Base-by-base conservation (phyloP, 2,329 filamentous ascomycete species). In the Chaetomiaceae sp. region DNA sequence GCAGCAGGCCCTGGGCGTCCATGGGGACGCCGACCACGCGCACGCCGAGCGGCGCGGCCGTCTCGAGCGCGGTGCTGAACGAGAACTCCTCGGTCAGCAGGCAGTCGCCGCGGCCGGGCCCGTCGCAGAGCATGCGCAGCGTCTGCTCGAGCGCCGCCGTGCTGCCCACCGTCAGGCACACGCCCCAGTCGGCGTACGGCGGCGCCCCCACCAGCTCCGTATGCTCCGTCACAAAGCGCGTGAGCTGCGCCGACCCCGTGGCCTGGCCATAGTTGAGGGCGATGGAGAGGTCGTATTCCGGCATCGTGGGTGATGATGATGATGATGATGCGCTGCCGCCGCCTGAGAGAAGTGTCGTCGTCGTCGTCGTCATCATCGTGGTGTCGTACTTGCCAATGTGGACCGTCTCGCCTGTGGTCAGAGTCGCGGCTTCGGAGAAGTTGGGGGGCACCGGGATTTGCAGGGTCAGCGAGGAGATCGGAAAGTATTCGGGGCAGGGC, bases 241-340 rank as follows among this genome's bases (percentile, higher is more conserved):
- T 75, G 69, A 99, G 77, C 72, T 96, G 94, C 3, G 90, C 87
- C 10, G 89, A 83, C 16, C 94, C 94, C 16, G 84, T 84, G 8
- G 90, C 85, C 72, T 96, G 90, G 30, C 88, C 89, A 68, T 99
- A 99, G 73, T 99, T 97, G 67, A 96, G 84, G 1, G 87, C 87
- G 57, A 95, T 89, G 41, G 88, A 83, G 47, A 99, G 81, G 71
- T 99, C 94, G 61, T 80, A 81, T 32, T 73, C 71, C 37, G 63
- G 7, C 18, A 40, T 56, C n/a, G 25, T 4, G 23, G 3, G 87
- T 76, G 11, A 76, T 20, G 44, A 30, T 18, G 33, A 7, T 11
- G 43, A 8, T 18, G 20, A 10, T 16, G 25, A 5, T 11, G 25
- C n/a, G n/a, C n/a, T n/a, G n/a, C n/a, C n/a, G n/a, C n/a, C n/a